phyloP scores from a whole-genome alignment of 2,329 filamentous ascomycete species.

The Penicillium sp. region DNA sequence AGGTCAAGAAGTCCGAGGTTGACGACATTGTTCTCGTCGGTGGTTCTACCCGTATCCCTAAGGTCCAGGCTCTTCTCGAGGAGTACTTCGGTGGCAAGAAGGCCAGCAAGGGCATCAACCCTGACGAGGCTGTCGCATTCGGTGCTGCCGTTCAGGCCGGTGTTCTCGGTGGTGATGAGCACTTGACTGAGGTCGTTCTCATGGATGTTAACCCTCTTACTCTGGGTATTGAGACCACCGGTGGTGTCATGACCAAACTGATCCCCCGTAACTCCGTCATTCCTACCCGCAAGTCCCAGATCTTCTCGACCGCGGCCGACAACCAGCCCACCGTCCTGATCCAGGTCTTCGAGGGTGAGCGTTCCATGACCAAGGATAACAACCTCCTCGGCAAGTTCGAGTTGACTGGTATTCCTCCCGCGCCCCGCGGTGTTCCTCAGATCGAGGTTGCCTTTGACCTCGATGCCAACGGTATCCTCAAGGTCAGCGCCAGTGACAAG shows the following conservation, averaged over 20 bases:
- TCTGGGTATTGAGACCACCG: constrained; percentile 95
- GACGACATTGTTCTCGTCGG: constrained; percentile 97
- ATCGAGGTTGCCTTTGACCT: constrained; percentile 98
- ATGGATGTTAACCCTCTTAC: constrained; percentile 98
- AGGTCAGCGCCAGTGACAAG: constrained; percentile 96
- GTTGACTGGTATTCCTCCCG: constrained; percentile 91
- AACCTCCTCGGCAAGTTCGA: constrained; percentile 98
- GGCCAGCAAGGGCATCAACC: constrained; percentile 99
- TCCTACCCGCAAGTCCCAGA: constrained; percentile 94
- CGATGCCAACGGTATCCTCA: constrained; percentile 97
- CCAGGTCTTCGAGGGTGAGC: constrained; percentile 93
- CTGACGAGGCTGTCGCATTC: constrained; percentile 97
- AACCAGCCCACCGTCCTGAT: constrained; percentile 96
- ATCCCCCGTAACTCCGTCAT: constrained; percentile 94
- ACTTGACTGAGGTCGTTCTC: constrained; percentile 78
- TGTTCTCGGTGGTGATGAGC: constrained; percentile 87
- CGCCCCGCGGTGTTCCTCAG: constrained; percentile 93
- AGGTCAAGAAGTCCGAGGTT: constrained; percentile 93
- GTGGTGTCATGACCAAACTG: constrained; percentile 96
- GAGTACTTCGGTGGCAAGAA: constrained; percentile 96
- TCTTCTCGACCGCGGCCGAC: constrained; percentile 95
- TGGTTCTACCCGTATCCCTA: constrained; percentile 98
- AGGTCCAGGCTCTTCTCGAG: constrained; percentile 92
- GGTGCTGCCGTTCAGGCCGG: constrained; percentile 97
- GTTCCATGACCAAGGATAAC: constrained; percentile 93